Conservation (phyloP, 306 rosid species). For the Bauhinia variegata region DNA sequence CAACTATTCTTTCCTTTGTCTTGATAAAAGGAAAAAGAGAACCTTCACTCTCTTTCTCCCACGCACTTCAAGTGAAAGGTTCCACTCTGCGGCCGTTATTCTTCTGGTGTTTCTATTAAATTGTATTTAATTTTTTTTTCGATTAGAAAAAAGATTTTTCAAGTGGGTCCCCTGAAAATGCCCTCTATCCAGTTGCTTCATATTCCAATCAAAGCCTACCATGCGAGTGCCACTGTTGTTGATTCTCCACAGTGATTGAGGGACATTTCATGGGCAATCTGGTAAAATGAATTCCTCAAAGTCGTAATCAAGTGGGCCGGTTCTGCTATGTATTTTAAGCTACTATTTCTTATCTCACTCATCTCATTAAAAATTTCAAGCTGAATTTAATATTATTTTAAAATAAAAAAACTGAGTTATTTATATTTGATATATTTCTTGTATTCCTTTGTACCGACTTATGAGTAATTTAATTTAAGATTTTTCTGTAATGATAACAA, state of each 20-base stretch:
- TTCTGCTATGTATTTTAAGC: too few relatives aligned
- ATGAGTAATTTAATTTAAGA: too few relatives aligned
- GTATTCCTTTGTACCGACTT: too few relatives aligned
- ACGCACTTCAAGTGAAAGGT: constrained; percentile 51
- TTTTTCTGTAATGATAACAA: too few relatives aligned
- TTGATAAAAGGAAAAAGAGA: constrained; percentile 29
- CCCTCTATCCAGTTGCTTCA: constrained; percentile 42
- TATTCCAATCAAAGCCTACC: constrained; percentile 45
- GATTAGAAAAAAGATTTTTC: constrained; percentile 29
- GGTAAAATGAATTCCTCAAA: constrained; percentile 9
- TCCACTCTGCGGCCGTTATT: constrained; percentile 67
- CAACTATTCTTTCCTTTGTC: constrained; percentile 66
- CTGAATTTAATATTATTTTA: too few relatives aligned
- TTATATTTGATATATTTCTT: too few relatives aligned
- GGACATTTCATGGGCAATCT: constrained; percentile 18
- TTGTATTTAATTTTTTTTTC: constrained; percentile 5
- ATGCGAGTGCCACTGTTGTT: constrained; percentile 7
- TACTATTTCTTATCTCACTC: too few relatives aligned
- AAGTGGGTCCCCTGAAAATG: constrained; percentile 37
- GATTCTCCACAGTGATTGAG: constrained; percentile 29
- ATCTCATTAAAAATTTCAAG: too few relatives aligned
- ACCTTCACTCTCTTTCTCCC: constrained; percentile 25
- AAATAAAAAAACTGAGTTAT: too few relatives aligned
- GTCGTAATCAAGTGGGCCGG: constrained; percentile 27
- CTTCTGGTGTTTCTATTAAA: constrained; percentile 50